phyloP scores from a whole-genome alignment of 768 basidiomycete species.

The Rickenella mellea region DNA sequence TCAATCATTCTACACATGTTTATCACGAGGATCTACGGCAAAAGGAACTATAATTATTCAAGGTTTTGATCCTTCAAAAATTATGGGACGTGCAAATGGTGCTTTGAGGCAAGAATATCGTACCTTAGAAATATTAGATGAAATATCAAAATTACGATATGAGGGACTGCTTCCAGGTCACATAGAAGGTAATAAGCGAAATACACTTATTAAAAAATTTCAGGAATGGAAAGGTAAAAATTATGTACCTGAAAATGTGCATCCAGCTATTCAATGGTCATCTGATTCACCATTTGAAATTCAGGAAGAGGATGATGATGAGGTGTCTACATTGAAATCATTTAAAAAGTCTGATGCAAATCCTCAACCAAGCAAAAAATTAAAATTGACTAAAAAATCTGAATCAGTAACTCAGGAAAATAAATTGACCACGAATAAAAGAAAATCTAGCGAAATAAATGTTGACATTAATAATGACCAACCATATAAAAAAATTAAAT shows the following conservation, averaged over 20 bases:
- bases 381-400: no score
- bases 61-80: slow-evolving; percentile 14
- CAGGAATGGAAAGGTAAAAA: slow-evolving; percentile 10
- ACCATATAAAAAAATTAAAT: background rate
- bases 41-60: slow-evolving; percentile 21
- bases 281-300: slow-evolving; percentile 9
- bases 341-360: no score
- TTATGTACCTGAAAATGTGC: slow-evolving; percentile 13
- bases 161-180: slow-evolving; percentile 7
- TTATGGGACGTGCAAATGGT: slow-evolving; percentile 18
- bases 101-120: slow-evolving; percentile 23
- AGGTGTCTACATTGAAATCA: no score
- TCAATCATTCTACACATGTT: slow-evolving; percentile 21
- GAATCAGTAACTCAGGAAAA: no score
- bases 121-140: slow-evolving; percentile 25
- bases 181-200: slow-evolving; percentile 12
- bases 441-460: no score
- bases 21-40: slow-evolving; percentile 20
- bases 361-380: no score
- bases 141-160: slow-evolving; percentile 20
- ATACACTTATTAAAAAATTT: slow-evolving; percentile 15
- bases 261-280: slow-evolving; percentile 8
- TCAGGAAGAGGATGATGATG: background rate
- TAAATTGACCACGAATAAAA: no score
- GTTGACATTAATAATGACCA: no score